Evolutionary conservation across 768 basidiomycete genomes (phyloP).

Genomic region (Boletellus emodensis): DNA sequence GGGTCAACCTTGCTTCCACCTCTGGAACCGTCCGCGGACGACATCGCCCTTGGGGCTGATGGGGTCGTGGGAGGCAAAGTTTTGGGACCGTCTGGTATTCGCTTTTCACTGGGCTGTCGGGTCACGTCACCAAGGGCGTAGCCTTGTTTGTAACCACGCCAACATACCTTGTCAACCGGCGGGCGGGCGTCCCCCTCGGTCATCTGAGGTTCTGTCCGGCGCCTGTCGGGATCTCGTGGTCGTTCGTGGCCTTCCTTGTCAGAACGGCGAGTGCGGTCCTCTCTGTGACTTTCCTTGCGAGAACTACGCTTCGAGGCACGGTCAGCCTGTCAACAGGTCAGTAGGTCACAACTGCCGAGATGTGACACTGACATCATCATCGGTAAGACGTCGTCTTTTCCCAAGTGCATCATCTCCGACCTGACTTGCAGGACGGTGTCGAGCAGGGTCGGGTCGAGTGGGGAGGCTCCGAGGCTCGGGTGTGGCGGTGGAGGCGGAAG

Average conservation of each 20-base stretch:
- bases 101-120: conserved; percentile 49
- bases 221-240: conserved; percentile 62
- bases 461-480: conserved; percentile 56
- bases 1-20: conserved; percentile 38
- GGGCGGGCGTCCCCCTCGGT: conserved; percentile 48
- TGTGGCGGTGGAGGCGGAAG: conserved; percentile 26
- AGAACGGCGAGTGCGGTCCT: conserved; percentile 63
- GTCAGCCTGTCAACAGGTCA: conserved; percentile 48
- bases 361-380: conserved; percentile 63
- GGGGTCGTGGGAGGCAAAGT: conserved; percentile 55
- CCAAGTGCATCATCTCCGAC: conserved; percentile 63
- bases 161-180: conserved; percentile 60
- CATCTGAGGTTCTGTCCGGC: conserved; percentile 58
- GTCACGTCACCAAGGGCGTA: conserved; percentile 5
- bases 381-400: conserved; percentile 63
- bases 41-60: conserved; percentile 72
- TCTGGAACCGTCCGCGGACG: conserved; percentile 42
- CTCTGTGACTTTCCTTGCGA: conserved; percentile 73
- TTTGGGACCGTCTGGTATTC: conserved; percentile 53
- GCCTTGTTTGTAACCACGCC: not conserved
- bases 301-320: conserved; percentile 77
- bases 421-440: conserved; percentile 47
- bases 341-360: conserved; percentile 1
- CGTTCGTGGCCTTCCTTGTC: conserved; percentile 72
- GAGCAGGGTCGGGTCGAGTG: conserved; percentile 53